Base-by-base conservation (phyloP, 331 rosid species). In the Rhamnella rubrinervis region DNA sequence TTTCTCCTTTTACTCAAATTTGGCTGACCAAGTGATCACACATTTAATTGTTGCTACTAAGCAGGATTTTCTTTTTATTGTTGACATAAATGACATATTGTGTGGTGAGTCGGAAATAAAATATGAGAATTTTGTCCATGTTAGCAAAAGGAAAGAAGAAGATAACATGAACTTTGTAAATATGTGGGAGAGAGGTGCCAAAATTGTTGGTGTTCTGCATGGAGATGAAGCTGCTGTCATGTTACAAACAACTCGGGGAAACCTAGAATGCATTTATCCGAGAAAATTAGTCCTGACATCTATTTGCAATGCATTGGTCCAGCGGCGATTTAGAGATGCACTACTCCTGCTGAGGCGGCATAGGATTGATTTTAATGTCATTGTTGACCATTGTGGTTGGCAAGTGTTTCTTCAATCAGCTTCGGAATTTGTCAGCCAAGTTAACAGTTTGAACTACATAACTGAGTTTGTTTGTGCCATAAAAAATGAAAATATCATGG, bases 161-260 rank as follows among this genome's bases (percentile, higher is more conserved):
- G 83, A 84, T 78, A 80, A 62, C 75, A 79, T 55, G 61, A 91
- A 82, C 71, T 80, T 74, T 63, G 79, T 93, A 71, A 82, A 82
- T 67, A 83, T 95, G 65, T 95, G 99, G 99, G 99, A 95, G 84
- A 91, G 91, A 83, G 92, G 96, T 68, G 92, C 99, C 73, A 89
- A 78, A 89, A 73, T 91, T 80, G 82, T 81, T 47, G 99, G 96
- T n/a, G 92, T 87, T 47, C 74, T 95, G 39, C 96, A 95, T 80
- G 99, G 97, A 51, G 97, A 91, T 59, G 90, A 89, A 80, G 91
- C 97, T 70, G 89, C 93, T 49, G 77, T 86, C 49, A 79, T 95
- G 68, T 58, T 95, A 71, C 97, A 91, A 81, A 92, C 96, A 47
- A 65, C 80, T 66, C 85, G 97, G 65, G 99, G 99, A 71, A 95